These are phyloP conservation scores for Ascochyta pisi DNA, from an alignment of 2,329 filamentous ascomycete species.

Conservation along the genomic window DNA sequence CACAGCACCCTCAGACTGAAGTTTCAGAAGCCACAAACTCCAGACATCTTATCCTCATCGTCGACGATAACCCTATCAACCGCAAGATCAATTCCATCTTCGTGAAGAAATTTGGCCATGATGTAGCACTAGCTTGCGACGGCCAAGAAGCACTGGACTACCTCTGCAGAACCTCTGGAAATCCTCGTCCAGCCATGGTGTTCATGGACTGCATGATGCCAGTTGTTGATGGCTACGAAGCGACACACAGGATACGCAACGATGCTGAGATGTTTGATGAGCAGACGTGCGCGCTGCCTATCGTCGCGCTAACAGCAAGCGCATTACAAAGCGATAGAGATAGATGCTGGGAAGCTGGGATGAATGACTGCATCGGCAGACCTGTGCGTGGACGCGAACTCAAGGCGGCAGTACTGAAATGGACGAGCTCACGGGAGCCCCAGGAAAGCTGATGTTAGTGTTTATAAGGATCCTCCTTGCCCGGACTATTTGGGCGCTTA, in stretches of 20 bases:
- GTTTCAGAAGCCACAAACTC: neutral
- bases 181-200: constrained; percentile 25
- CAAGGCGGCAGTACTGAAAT: no score
- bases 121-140: constrained; percentile 29
- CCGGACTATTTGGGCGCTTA: no score
- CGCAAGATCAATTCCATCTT: constrained; percentile 37
- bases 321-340: constrained; percentile 14
- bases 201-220: constrained; percentile 46
- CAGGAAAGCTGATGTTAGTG: no score
- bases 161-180: constrained; percentile 20
- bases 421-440: no score
- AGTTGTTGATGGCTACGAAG: constrained; percentile 38
- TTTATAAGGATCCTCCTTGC: no score
- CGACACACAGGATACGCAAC: constrained; percentile 36
- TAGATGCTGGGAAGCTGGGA: constrained; percentile 8
- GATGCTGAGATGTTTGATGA: constrained; percentile 61
- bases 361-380: constrained; percentile 2
- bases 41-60: constrained; percentile 31
- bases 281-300: constrained; percentile 64
- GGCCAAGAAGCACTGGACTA: constrained; percentile 34
- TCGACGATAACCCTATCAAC: constrained; percentile 48
- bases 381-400: no score
- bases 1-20: no score
- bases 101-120: constrained; percentile 26
- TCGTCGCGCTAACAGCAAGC: constrained; percentile 83